phyloP scores from a whole-genome alignment of 2,329 filamentous ascomycete species.

The Diaporthe helianthi region DNA sequence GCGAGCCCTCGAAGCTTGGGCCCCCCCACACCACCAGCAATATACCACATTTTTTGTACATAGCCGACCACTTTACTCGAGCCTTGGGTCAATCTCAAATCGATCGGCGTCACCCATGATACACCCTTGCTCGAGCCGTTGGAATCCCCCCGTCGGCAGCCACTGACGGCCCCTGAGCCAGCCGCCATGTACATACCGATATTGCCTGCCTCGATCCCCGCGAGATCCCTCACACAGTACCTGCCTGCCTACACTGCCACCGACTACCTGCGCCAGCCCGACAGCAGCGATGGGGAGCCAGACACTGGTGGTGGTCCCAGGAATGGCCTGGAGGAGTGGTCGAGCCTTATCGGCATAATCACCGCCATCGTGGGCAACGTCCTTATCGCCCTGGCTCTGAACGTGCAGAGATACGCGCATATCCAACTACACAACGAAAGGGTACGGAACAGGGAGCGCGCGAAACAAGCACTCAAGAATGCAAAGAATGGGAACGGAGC shows the following conservation, averaged over 20 bases:
- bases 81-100: background rate
- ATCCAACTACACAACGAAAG: conserved; percentile 79
- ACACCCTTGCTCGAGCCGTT: conserved; percentile 11
- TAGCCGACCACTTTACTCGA: background rate
- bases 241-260: conserved; percentile 34
- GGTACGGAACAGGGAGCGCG: conserved; percentile 61
- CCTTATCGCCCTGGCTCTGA: conserved; percentile 92
- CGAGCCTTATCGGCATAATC: conserved; percentile 91
- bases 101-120: conserved; percentile 25
- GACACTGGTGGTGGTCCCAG: conserved; percentile 45
- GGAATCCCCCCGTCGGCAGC: conserved; percentile 27
- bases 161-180: conserved; percentile 32
- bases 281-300: conserved; percentile 36
- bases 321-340: conserved; percentile 74
- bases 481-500: conserved; percentile 44
- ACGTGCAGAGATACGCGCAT: conserved; percentile 96
- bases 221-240: conserved; percentile 29
- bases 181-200: conserved; percentile 33
- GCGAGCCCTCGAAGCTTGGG: background rate
- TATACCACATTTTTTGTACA: background rate
- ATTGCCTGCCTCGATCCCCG: conserved; percentile 21
- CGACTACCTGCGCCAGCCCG: conserved; percentile 34
- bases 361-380: conserved; percentile 93
- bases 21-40: background rate
- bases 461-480: conserved; percentile 60